Percentiles rank a stretch among this genome's conserved stretches.
Conservation (phyloP, 2,329 filamentous ascomycete species). For the Cercospora zeae-maydis region DNA sequence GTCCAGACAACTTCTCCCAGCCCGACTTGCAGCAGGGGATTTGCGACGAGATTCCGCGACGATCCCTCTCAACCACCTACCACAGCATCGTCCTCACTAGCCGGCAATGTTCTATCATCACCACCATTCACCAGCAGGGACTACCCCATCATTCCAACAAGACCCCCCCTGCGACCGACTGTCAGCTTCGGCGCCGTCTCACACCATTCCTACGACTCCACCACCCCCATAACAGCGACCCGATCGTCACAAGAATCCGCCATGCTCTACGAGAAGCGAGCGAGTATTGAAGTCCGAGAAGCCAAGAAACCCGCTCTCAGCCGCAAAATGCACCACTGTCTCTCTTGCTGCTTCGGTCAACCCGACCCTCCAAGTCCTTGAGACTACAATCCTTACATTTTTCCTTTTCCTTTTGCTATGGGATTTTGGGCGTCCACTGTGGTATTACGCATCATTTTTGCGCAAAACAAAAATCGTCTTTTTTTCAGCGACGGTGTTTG, state of each 20-base stretch:
- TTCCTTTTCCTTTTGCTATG: too few relatives aligned
- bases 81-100: not conserved
- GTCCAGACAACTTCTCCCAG: slow-evolving; percentile 4
- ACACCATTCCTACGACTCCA: slow-evolving; percentile 20
- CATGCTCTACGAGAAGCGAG: slow-evolving; percentile 2
- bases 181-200: slow-evolving; percentile 21
- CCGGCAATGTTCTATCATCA: not conserved
- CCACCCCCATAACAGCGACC: not conserved
- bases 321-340: not conserved
- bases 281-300: not conserved
- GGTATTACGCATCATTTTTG: slow-evolving; percentile 2
- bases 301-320: not conserved
- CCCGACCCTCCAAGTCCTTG: not conserved
- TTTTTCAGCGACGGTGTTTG: not conserved
- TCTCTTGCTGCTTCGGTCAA: not conserved
- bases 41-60: slow-evolving; percentile 26
- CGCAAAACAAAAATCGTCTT: too few relatives aligned
- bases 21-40: slow-evolving; percentile 5
- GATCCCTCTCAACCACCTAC: slow-evolving; percentile 16
- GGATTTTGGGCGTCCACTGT: too few relatives aligned
- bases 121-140: not conserved
- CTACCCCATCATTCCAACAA: slow-evolving; percentile 17
- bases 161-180: slow-evolving; percentile 21
- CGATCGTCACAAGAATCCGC: not conserved
- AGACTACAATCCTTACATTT: not conserved